Evolutionary conservation across 768 basidiomycete genomes (phyloP), one percentile per base, ranked within the genome.

Genomic region (Rhizopogon vinicolor): DNA sequence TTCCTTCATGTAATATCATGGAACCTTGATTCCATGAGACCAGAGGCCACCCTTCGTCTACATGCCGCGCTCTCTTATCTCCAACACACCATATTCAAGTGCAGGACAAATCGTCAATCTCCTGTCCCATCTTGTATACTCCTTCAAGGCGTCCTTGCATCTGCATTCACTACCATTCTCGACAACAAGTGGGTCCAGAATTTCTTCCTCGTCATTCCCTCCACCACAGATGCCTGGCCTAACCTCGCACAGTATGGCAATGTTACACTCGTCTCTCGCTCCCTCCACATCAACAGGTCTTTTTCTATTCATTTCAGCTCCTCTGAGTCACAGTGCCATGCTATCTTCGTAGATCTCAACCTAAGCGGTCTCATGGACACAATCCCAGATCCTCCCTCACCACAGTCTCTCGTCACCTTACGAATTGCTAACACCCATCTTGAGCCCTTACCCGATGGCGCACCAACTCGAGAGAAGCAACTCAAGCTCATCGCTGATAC

Each of bases 361-460:
- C 64, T 83, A 35, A 63, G 67, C 51, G 46, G 46, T 22, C 46
- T 48, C 19, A 13, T 48, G 7, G 46, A 19, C 5, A 19, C 33
- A 19, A 33, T 14, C 1, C 31, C 33, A 14, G 56, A 69, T 39
- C 66, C 64, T 7, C 41, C 51, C 16, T 53, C 64, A 4, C 71
- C 62, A 18, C 69, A 68, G 43, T 62, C 65, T 41, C 53, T 61
- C 22, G 70, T 75, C 42, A 69, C 74, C 18, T 54, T 87, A 52
- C 74, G 84, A 14, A 68, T 87, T 44, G 76, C 81, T 42, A 87
- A 87, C 64, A 85, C 84, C 35, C 86, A 89, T 63, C 74, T 89
- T 39, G 86, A 89, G 66, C 83, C 83, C 14, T 59, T 82, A 46
- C 67, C 71, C 1, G 10, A 54, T 2, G 82, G 81, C 14, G 66